Evolutionary conservation across 139 green algal genomes (phyloP).

Genomic region (Limnomonas spitsbergensis): DNA sequence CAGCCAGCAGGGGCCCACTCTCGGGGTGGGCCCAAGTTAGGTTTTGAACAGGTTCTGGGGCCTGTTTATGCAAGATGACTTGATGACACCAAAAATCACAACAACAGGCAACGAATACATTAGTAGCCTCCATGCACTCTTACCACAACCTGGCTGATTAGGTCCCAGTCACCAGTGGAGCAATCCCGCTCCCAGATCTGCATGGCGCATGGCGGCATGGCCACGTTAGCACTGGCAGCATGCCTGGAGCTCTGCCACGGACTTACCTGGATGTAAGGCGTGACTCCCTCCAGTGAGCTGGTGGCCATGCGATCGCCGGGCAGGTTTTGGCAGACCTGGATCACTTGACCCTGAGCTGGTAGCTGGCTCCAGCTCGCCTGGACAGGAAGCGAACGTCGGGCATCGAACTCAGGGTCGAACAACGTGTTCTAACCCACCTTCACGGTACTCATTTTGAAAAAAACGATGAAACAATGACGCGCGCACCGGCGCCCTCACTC

Average conservation of each 20-base stretch:
- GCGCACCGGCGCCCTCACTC: too few relatives aligned
- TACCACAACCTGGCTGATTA: constrained; percentile 19
- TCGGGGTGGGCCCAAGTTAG: constrained; percentile 42
- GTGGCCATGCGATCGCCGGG: not conserved
- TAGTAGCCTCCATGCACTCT: too few relatives aligned
- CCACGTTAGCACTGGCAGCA: not conserved
- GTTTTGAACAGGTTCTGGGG: not conserved
- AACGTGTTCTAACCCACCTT: constrained; percentile 7
- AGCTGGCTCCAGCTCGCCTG: constrained; percentile 19
- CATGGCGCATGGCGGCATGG: constrained; percentile 1
- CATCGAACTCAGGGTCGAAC: too few relatives aligned
- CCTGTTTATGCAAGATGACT: too few relatives aligned
- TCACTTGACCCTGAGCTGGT: not conserved
- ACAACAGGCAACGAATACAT: too few relatives aligned
- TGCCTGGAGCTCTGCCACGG: not conserved
- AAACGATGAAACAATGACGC: too few relatives aligned
- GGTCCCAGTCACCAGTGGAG: constrained; percentile 18
- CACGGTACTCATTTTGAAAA: constrained; percentile 2
- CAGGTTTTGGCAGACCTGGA: not conserved
- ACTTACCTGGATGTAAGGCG: not conserved
- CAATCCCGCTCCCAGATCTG: constrained; percentile 20
- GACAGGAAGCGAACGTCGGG: too few relatives aligned
- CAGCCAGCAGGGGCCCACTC: constrained; percentile 29
- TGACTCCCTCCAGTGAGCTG: not conserved
- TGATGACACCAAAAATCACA: too few relatives aligned